These are phyloP conservation scores for Xanthoceras sorbifolium DNA, from an alignment of 345 rosid genomes.

Conservation along the genomic window DNA sequence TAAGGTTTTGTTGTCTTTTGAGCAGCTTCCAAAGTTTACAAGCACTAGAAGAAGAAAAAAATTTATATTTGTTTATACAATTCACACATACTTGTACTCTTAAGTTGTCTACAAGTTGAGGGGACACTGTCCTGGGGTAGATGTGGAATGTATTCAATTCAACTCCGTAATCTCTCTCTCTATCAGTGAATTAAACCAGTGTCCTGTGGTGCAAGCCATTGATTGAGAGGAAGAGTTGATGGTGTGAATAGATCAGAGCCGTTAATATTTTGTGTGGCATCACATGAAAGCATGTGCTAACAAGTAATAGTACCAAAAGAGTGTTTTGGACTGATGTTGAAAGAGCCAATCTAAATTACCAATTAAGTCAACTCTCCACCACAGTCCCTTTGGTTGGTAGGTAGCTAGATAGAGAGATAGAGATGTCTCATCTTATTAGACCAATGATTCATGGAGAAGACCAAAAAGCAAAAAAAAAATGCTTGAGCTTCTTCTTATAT, in stretches of 20 bases:
- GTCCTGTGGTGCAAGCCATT: constrained; percentile 12
- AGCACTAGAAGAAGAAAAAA: neutral
- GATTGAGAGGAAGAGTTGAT: neutral
- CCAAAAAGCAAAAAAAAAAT: neutral
- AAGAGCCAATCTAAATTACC: constrained; percentile 29
- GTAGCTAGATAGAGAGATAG: too few relatives aligned
- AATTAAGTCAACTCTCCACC: constrained; percentile 48
- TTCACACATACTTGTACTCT: neutral
- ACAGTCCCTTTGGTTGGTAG: constrained; percentile 13
- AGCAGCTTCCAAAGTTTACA: constrained; percentile 20
- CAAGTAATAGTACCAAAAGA: constrained; percentile 41
- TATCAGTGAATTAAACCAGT: neutral
- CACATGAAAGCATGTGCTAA: constrained; percentile 78
- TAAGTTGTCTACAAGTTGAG: constrained; percentile 10
- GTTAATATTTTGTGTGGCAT: constrained; percentile 23
- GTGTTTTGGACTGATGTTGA: constrained; percentile 58
- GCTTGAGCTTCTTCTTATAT: too few relatives aligned
- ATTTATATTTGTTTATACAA: constrained; percentile 9
- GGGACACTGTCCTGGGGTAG: neutral
- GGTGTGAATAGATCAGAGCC: constrained; percentile 33
- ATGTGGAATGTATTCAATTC: neutral
- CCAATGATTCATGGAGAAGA: constrained; percentile 14
- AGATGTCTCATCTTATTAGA: constrained; percentile 18
- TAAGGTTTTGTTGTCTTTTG: constrained; percentile 9
- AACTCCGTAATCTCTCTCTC: neutral